phyloP scores from a whole-genome alignment of 441 rosid species.

The Pelargonium citronellum region DNA sequence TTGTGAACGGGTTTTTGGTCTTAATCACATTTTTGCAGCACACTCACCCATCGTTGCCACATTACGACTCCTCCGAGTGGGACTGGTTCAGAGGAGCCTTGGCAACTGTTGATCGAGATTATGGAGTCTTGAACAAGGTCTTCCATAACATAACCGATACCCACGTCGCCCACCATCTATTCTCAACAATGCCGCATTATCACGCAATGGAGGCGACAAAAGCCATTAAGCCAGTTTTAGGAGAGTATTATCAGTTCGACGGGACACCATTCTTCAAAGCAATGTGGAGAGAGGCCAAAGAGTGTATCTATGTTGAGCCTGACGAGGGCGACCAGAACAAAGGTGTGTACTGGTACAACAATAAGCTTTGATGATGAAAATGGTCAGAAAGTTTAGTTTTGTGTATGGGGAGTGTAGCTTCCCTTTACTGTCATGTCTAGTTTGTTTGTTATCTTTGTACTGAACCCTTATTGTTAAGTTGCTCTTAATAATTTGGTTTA shows the following conservation, averaged over 20 bases:
- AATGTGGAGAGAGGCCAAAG: constrained; percentile 83
- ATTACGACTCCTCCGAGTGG: constrained; percentile 81
- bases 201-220: constrained; percentile 90
- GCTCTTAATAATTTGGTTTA: no score
- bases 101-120: constrained; percentile 85
- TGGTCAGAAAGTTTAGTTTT: background rate
- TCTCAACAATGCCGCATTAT: constrained; percentile 90
- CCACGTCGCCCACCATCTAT: constrained; percentile 85
- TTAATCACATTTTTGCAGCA: constrained; percentile 84
- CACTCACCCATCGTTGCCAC: constrained; percentile 83
- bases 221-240: constrained; percentile 71
- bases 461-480: background rate
- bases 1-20: constrained; percentile 74
- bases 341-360: constrained; percentile 84
- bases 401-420: constrained; percentile 14
- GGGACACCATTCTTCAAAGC: constrained; percentile 67
- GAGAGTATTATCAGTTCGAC: constrained; percentile 80
- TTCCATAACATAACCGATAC: constrained; percentile 90
- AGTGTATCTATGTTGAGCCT: constrained; percentile 72
- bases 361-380: constrained; percentile 34
- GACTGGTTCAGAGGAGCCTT: constrained; percentile 93
- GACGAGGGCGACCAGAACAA: constrained; percentile 54
- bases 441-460: background rate
- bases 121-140: constrained; percentile 77
- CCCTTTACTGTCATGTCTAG: constrained; percentile 2